Evolutionary conservation across 2,329 filamentous ascomycete species (phyloP), one percentile per base, ranked within the genome.

Genomic region (Xylaria sp.): DNA sequence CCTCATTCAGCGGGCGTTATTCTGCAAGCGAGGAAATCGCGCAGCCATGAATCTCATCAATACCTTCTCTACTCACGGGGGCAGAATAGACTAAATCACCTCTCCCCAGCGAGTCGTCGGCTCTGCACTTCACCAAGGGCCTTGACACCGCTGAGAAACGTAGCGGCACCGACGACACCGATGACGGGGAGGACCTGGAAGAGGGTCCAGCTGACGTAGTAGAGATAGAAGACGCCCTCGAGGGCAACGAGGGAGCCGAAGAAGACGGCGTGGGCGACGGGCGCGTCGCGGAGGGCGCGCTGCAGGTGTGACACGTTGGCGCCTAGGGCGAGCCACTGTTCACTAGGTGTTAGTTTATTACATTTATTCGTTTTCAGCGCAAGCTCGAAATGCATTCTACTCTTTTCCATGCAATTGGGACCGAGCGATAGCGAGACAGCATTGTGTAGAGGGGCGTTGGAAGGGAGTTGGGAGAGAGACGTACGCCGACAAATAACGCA

Each of bases 91-190:
- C 34, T 1, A 44, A 31, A 58, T 77, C 64, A 79, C 69, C 78
- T 71, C 83, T 90, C 84, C 3, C 94, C 94, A 25, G 92, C 91
- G 76, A 98, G 83, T 66, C 96, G 90, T 74, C 96, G 89, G 77
- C 91, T 90, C 84, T 98, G 96, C 37, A 99, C 95, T 84, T 99
- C 96, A 59, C 93, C 92, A 74, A 99, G 84, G 5, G 96, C 96
- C 81, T 94, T 91, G 78, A 91, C 94, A 66, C 96, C 96, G 79
- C 93, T 97, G 71, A 98, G 81, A 78, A 97, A 93, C 12, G 93
- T 89, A 64, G 94, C 88, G 31, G 87, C 82, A 18, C 90, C 90
- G 37, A 96, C 88, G 52, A 90, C 82, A 41, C 85, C 85, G 63
- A 91, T 90, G 31, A 90, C 90, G 4, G 94, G 94, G 59, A 99